phyloP scores from a whole-genome alignment of 208 protist species.

The Angomonas deanei region DNA sequence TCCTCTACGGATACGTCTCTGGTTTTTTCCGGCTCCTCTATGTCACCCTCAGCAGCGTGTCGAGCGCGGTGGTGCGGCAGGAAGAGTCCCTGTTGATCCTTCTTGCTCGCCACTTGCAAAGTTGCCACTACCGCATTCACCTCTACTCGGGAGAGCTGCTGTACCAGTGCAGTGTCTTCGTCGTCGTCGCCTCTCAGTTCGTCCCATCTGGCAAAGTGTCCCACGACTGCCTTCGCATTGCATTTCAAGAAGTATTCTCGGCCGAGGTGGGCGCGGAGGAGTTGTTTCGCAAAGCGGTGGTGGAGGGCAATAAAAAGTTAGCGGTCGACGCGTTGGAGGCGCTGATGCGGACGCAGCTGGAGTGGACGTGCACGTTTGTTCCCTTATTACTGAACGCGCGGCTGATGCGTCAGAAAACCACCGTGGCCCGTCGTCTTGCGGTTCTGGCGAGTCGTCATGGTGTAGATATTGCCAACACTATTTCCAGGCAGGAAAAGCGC shows the following conservation, averaged over 20 bases:
- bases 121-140: conserved; percentile 11
- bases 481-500: background rate
- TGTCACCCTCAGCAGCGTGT: conserved; percentile 14
- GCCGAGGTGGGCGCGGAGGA: background rate
- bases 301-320: background rate
- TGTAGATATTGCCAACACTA: background rate
- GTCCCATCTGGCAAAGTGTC: background rate
- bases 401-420: background rate
- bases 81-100: background rate
- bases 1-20: conserved; percentile 19
- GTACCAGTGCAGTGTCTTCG: conserved; percentile 33
- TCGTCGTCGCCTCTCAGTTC: conserved; percentile 1
- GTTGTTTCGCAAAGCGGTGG: background rate
- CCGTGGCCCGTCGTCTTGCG: background rate
- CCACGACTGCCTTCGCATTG: background rate
- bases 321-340: background rate
- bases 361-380: background rate
- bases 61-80: background rate
- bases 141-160: conserved; percentile 37
- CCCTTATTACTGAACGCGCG: background rate
- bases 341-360: background rate
- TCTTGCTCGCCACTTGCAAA: conserved; percentile 2
- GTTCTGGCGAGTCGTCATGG: background rate
- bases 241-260: background rate
- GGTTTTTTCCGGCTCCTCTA: conserved; percentile 43